phyloP scores from a whole-genome alignment of 169 alveolate species.

The Fabrea salina region DNA sequence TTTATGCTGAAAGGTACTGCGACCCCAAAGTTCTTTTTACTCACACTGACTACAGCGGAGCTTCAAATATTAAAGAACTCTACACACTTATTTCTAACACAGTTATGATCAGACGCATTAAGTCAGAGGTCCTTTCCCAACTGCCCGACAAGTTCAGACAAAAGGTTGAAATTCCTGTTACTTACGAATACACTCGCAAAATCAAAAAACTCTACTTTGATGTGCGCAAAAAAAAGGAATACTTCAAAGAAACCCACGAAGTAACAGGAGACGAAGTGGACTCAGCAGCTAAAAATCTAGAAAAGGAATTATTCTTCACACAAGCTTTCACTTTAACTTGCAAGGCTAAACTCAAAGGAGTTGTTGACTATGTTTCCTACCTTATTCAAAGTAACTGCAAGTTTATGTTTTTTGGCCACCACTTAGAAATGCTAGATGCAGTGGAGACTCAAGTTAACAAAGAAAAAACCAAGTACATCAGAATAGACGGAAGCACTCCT shows the following conservation, averaged over 20 bases:
- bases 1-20: constrained; percentile 68
- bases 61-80: constrained; percentile 69
- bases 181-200: neutral
- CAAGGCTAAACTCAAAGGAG: constrained; percentile 91
- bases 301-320: constrained; percentile 6
- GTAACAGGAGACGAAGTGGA: neutral
- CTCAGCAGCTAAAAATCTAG: neutral
- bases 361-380: constrained; percentile 88
- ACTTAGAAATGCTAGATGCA: constrained; percentile 88
- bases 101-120: constrained; percentile 93
- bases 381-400: constrained; percentile 87
- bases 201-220: constrained; percentile 19
- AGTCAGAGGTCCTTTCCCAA: constrained; percentile 91
- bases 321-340: constrained; percentile 88
- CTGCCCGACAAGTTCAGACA: constrained; percentile 92
- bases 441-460: constrained; percentile 77
- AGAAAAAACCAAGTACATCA: constrained; percentile 67
- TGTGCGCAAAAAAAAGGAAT: neutral
- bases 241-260: too few relatives aligned
- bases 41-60: constrained; percentile 70
- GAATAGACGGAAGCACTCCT: constrained; percentile 95
- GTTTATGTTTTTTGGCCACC: constrained; percentile 95
- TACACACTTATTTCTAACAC: constrained; percentile 58
- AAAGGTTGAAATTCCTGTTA: constrained; percentile 77
- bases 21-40: constrained; percentile 41